A percentile compares a stretch with the other conserved stretches of the same genome.
Conservation (phyloP, 371 early-diverging fungal species). For the Fennellomyces sp. region DNA sequence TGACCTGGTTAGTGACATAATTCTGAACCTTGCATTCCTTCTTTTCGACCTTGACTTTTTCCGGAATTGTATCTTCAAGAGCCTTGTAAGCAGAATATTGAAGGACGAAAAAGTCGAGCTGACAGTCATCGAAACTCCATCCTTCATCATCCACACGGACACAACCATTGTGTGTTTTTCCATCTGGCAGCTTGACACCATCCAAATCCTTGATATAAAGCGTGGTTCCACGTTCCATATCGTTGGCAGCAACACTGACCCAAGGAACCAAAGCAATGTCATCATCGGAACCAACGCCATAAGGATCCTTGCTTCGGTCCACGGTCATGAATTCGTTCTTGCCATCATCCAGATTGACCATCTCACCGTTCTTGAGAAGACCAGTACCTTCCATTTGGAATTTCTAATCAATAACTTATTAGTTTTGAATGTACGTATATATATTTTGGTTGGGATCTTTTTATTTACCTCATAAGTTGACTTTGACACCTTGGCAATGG, state of each 20-base stretch:
- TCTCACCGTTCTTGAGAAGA: constrained; percentile 20
- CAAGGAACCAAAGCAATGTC: constrained; percentile 26
- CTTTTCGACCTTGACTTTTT: constrained; percentile 14
- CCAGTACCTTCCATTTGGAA: constrained; percentile 43
- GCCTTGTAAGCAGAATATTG: constrained; percentile 18
- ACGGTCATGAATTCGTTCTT: constrained; percentile 19
- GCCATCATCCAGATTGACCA: constrained; percentile 30
- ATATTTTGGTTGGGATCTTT: too few relatives aligned
- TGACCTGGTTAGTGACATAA: constrained; percentile 20
- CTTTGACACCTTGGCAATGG: constrained; percentile 29
- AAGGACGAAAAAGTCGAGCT: constrained; percentile 35
- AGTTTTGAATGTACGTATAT: too few relatives aligned
- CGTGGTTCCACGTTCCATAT: constrained; percentile 25
- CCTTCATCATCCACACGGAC: constrained; percentile 43
- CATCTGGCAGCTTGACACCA: constrained; percentile 30
- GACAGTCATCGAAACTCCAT: constrained; percentile 37
- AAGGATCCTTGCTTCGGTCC: constrained; percentile 23
- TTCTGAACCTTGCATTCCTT: constrained; percentile 22
- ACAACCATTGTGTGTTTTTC: constrained; percentile 45
- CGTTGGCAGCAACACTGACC: constrained; percentile 37
- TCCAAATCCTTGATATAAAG: constrained; percentile 36
- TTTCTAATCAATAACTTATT: too few relatives aligned
- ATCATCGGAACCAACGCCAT: constrained; percentile 19
- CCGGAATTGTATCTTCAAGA: constrained; percentile 16
- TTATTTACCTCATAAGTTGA: constrained; percentile 24